Evolutionary conservation across 73 alveolate species (phyloP).

Genomic region (Tetrahymena malaccensis): DNA sequence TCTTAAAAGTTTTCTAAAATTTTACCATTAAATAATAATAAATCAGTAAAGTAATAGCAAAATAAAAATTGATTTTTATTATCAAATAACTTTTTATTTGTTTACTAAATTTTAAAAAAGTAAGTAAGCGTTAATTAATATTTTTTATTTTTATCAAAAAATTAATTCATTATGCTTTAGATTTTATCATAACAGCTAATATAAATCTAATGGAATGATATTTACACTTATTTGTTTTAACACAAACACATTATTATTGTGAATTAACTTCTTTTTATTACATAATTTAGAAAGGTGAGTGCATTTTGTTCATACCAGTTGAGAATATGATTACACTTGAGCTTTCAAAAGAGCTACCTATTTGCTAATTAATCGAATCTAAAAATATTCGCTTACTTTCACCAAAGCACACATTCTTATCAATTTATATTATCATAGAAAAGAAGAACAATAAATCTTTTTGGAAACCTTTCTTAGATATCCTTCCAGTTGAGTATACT

Average conservation of each 20-base stretch:
- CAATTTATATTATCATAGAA: constrained; percentile 82
- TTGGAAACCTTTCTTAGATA: constrained; percentile 84
- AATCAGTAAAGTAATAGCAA: neutral
- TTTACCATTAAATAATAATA: too few species aligned
- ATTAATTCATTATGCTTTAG: neutral
- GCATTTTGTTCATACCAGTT: constrained; percentile 73
- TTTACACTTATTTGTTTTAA: too few species aligned
- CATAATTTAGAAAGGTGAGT: constrained; percentile 22
- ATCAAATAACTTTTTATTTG: neutral
- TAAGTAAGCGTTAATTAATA: too few species aligned
- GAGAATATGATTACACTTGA: constrained; percentile 87
- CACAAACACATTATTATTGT: neutral
- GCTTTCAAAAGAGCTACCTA: constrained; percentile 72
- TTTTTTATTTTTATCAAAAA: neutral
- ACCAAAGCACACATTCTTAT: constrained; percentile 91
- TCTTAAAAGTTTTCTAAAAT: neutral
- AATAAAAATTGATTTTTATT: too few species aligned
- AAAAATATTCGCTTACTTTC: constrained; percentile 75
- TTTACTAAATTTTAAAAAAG: too few species aligned
- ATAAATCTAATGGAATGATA: neutral
- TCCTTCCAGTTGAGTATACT: constrained; percentile 74
- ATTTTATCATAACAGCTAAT: too few species aligned
- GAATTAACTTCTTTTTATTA: neutral
- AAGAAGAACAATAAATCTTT: constrained; percentile 53
- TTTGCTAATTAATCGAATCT: constrained; percentile 74